Evolutionary conservation across 345 rosid species (phyloP).

Genomic region (Acer saccharum): DNA sequence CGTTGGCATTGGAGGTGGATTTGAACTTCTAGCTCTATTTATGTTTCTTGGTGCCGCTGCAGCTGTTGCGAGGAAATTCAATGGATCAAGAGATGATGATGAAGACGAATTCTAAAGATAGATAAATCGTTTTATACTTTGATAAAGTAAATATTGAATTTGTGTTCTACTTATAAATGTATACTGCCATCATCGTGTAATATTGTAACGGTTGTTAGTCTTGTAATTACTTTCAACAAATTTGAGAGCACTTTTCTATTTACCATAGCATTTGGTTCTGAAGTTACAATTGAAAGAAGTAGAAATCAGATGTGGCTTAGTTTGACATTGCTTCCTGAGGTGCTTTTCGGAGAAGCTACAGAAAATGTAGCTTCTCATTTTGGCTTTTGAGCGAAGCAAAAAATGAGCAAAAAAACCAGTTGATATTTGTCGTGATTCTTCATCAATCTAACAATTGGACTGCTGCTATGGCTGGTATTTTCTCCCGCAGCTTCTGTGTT

Average conservation of each 20-base stretch:
- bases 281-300: neutral
- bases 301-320: neutral
- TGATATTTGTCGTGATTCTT: constrained; percentile 5
- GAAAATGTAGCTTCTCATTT: too few relatives aligned
- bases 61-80: constrained; percentile 65
- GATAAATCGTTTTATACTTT: neutral
- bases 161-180: constrained; percentile 11
- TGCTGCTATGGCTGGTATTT: constrained; percentile 76
- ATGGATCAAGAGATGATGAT: constrained; percentile 67
- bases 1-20: constrained; percentile 82
- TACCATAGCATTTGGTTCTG: too few relatives aligned
- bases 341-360: too few relatives aligned
- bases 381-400: too few relatives aligned
- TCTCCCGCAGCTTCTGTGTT: constrained; percentile 88
- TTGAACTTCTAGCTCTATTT: constrained; percentile 63
- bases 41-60: constrained; percentile 80
- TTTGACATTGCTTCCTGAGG: too few relatives aligned
- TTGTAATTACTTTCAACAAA: neutral
- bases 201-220: neutral
- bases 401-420: neutral
- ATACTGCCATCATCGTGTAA: neutral
- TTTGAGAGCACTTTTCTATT: neutral
- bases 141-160: constrained; percentile 5
- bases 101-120: constrained; percentile 51
- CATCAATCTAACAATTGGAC: constrained; percentile 72